A percentile compares a stretch with the other conserved stretches of the same genome.
phyloP scores from a whole-genome alignment of 2,329 filamentous ascomycete genomes.

The Trichoderma sp. region DNA sequence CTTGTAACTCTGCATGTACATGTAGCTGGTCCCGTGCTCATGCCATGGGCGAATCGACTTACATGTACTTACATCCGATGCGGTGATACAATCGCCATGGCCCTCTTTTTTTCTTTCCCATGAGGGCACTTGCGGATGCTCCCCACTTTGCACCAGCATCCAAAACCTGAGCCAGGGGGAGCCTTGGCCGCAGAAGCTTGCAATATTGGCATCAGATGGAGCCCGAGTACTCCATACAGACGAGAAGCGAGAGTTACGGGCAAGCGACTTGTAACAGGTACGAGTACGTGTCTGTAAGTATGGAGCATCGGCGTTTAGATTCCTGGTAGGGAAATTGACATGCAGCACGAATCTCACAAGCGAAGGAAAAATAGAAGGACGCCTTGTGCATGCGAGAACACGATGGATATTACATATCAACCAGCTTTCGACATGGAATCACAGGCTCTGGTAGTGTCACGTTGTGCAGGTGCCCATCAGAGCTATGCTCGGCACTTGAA shows the following conservation, averaged over 20 bases:
- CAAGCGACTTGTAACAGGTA: background rate
- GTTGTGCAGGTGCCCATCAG: background rate
- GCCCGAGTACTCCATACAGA: background rate
- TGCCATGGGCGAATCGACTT: conserved; percentile 5
- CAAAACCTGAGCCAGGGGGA: background rate
- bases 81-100: background rate
- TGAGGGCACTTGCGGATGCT: background rate
- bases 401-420: background rate
- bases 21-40: conserved; percentile 9
- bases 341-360: background rate
- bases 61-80: background rate
- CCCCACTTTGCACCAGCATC: background rate
- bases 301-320: background rate
- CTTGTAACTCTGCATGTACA: background rate
- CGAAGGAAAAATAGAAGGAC: background rate
- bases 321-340: background rate
- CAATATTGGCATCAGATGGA: background rate
- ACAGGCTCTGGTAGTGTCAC: background rate
- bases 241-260: background rate
- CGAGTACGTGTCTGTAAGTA: background rate
- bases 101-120: background rate
- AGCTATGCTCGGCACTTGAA: background rate
- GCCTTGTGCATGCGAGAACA: background rate
- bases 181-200: background rate
- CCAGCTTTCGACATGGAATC: background rate